These are phyloP conservation scores for Diaporthe nobilis DNA, from an alignment of 2,329 filamentous ascomycete species.

Conservation along the genomic window DNA sequence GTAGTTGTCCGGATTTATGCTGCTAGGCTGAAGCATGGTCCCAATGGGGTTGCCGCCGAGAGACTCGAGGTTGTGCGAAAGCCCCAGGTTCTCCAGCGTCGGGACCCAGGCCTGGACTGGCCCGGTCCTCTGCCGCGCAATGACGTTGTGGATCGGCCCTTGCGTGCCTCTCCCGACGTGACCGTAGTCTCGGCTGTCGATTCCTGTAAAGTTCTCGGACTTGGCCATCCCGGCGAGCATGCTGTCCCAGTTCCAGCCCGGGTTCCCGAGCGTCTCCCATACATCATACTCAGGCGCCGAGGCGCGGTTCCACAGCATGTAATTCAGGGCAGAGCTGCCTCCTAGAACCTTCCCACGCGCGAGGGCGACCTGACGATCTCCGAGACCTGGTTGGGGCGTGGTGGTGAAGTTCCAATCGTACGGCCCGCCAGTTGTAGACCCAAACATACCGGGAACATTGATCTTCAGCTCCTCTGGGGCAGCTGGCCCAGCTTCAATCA, in stretches of 20 bases:
- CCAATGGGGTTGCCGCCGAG: slow-evolving; percentile 65
- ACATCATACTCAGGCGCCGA: slow-evolving; percentile 37
- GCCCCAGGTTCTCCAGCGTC: slow-evolving; percentile 61
- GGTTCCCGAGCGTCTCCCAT: slow-evolving; percentile 41
- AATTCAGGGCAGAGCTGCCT: slow-evolving; percentile 38
- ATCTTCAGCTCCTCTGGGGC: slow-evolving; percentile 46
- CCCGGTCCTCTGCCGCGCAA: slow-evolving; percentile 59
- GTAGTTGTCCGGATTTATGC: slow-evolving; percentile 61
- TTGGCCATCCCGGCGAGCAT: slow-evolving; percentile 46
- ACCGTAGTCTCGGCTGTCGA: slow-evolving; percentile 37
- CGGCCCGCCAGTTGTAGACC: slow-evolving; percentile 44
- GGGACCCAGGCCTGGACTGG: slow-evolving; percentile 61
- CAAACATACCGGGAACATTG: slow-evolving; percentile 49
- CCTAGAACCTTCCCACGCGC: slow-evolving; percentile 48
- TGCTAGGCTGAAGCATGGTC: slow-evolving; percentile 64
- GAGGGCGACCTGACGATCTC: slow-evolving; percentile 57
- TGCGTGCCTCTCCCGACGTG: slow-evolving; percentile 40
- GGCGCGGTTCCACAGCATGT: slow-evolving; percentile 40
- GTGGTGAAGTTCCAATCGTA: slow-evolving; percentile 61
- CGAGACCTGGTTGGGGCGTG: slow-evolving; percentile 54
- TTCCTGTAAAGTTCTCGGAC: slow-evolving; percentile 45
- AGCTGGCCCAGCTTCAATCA: slow-evolving; percentile 51
- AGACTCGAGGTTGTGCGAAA: slow-evolving; percentile 58
- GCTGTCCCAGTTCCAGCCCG: slow-evolving; percentile 44
- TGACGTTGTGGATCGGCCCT: slow-evolving; percentile 46